These are phyloP conservation scores for Austropuccinia psidii DNA, from an alignment of 1,284 basidiomycete species.

Conservation along the genomic window DNA sequence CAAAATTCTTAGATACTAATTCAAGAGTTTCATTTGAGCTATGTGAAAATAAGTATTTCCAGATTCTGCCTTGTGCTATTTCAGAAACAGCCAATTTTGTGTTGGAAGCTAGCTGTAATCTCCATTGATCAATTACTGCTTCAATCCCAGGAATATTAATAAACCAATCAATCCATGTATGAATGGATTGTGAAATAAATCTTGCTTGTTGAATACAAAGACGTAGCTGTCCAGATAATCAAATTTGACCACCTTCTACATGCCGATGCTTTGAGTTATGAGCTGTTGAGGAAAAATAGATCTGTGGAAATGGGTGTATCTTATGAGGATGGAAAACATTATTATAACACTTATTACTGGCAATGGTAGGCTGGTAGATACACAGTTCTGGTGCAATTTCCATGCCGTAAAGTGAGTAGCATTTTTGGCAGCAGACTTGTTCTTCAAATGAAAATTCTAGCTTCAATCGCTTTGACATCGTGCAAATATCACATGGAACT, in stretches of 20 bases:
- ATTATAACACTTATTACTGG: background rate
- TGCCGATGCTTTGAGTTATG: background rate
- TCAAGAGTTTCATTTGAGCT: background rate
- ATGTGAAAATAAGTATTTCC: background rate
- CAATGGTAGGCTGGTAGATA: background rate
- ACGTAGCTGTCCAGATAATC: too few relatives aligned
- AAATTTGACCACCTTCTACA: background rate
- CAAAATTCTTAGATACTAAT: background rate
- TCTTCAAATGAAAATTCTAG: background rate
- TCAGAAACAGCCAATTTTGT: background rate
- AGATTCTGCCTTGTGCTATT: background rate
- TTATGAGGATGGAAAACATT: background rate
- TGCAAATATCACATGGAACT: background rate
- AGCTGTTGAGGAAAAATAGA: background rate
- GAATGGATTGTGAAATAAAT: background rate
- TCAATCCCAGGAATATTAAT: constrained; percentile 1
- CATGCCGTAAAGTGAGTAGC: background rate
- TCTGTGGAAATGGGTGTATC: background rate
- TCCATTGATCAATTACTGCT: constrained; percentile 14
- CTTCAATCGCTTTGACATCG: background rate
- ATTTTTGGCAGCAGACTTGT: background rate
- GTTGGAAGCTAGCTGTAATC: background rate
- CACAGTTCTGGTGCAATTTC: background rate
- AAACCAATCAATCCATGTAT: background rate
- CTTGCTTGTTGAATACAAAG: too few relatives aligned